Evolutionary conservation across 768 basidiomycete genomes (phyloP).

Genomic region (Rossbeevera mucosa): DNA sequence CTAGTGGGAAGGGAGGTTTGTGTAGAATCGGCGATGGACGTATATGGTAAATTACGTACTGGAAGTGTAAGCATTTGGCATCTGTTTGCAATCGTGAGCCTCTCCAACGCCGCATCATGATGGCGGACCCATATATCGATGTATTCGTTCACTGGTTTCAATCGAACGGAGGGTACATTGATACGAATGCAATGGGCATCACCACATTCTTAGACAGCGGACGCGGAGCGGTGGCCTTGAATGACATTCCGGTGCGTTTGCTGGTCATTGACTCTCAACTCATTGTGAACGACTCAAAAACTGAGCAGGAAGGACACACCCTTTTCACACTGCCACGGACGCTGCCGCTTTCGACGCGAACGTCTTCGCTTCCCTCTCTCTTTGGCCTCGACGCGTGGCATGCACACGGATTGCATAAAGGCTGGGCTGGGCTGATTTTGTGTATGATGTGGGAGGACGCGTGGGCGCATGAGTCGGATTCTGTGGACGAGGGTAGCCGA

Average conservation of each 20-base stretch:
- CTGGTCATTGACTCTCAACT: not conserved
- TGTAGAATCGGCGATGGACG: too few species aligned
- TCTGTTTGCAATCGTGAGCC: not conserved
- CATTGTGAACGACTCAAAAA: not conserved
- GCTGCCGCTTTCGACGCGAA: slow-evolving; percentile 74
- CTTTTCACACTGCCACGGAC: slow-evolving; percentile 80
- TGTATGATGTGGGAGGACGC: slow-evolving; percentile 95
- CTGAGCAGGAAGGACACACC: slow-evolving; percentile 62
- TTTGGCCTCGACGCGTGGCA: slow-evolving; percentile 68
- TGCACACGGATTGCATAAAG: slow-evolving; percentile 49
- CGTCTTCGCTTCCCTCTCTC: slow-evolving; percentile 56
- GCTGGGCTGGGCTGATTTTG: slow-evolving; percentile 87
- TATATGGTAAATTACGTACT: not conserved
- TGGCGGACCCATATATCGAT: slow-evolving; percentile 16
- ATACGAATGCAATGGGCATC: slow-evolving; percentile 43
- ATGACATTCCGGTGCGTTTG: slow-evolving; percentile 61
- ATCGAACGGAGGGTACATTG: slow-evolving; percentile 46
- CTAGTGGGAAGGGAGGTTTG: not conserved
- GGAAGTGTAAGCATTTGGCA: not conserved
- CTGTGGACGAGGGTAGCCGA: slow-evolving; percentile 1
- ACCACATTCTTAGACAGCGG: slow-evolving; percentile 50
- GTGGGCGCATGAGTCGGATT: slow-evolving; percentile 59
- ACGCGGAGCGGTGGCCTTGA: slow-evolving; percentile 68
- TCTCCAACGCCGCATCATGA: not conserved
- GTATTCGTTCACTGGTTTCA: slow-evolving; percentile 59